Evolutionary conservation across 768 basidiomycete genomes (phyloP).

Genomic region (Boletus pseudo-olivaceus): DNA sequence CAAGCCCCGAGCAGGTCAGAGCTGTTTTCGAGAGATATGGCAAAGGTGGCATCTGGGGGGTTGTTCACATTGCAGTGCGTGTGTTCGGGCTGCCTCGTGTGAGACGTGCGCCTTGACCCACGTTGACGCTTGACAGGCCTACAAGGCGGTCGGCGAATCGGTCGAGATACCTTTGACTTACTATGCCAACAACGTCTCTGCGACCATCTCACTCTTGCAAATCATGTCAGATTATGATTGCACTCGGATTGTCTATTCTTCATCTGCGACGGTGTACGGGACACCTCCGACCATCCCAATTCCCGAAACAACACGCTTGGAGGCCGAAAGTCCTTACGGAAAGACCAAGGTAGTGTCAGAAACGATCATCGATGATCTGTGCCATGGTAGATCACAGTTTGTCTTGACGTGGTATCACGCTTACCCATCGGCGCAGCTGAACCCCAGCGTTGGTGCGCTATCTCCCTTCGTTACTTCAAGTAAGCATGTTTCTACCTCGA

Average conservation of each 20-base stretch:
- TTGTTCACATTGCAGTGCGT: conserved; percentile 90
- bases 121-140: conserved; percentile 53
- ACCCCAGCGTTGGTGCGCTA: conserved; percentile 66
- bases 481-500: conserved; percentile 33
- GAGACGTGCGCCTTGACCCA: neutral
- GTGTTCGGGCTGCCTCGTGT: conserved; percentile 28
- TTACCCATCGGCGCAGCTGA: conserved; percentile 49
- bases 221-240: conserved; percentile 83
- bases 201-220: conserved; percentile 82
- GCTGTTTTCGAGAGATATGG: conserved; percentile 80
- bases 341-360: conserved; percentile 97
- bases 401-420: neutral
- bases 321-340: conserved; percentile 92
- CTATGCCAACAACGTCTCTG: conserved; percentile 91
- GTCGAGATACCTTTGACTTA: conserved; percentile 90
- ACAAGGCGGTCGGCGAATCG: conserved; percentile 98
- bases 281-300: conserved; percentile 91
- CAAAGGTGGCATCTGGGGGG: conserved; percentile 93
- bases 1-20: conserved; percentile 64
- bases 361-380: conserved; percentile 83
- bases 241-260: conserved; percentile 91
- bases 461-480: conserved; percentile 98
- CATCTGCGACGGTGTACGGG: conserved; percentile 97
- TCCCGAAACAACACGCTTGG: conserved; percentile 82
- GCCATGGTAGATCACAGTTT: conserved; percentile 52